Evolutionary conservation across 2,329 filamentous ascomycete genomes (phyloP).

Genomic region (Cylindrodendrum hubeiense): DNA sequence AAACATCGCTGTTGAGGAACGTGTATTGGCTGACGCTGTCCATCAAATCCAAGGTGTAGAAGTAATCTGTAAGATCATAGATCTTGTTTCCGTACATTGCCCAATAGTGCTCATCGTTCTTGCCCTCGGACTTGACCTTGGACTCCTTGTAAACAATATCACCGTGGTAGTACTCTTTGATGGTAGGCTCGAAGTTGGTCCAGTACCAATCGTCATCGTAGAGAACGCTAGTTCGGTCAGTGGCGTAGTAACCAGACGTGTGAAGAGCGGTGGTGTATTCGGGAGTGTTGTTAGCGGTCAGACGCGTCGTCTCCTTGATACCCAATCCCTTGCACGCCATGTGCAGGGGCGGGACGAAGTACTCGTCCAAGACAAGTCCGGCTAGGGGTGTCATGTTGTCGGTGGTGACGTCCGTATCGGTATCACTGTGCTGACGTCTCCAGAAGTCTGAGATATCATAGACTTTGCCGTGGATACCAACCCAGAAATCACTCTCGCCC

Average conservation of each 20-base stretch:
- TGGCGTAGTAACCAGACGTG: slow-evolving; percentile 73
- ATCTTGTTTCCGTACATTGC: slow-evolving; percentile 80
- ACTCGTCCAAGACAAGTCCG: slow-evolving; percentile 83
- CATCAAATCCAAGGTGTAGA: slow-evolving; percentile 75
- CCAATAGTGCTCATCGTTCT: slow-evolving; percentile 79
- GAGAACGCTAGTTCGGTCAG: slow-evolving; percentile 69
- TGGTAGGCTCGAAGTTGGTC: slow-evolving; percentile 78
- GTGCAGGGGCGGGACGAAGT: slow-evolving; percentile 84
- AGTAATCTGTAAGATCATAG: slow-evolving; percentile 95
- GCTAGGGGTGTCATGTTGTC: slow-evolving; percentile 81
- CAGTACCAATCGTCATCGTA: slow-evolving; percentile 81
- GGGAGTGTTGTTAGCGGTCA: slow-evolving; percentile 76
- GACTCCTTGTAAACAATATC: slow-evolving; percentile 78
- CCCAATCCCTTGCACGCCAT: slow-evolving; percentile 82
- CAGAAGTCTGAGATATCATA: slow-evolving; percentile 95
- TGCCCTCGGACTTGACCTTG: slow-evolving; percentile 74
- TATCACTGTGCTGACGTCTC: slow-evolving; percentile 86
- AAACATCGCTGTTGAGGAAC: slow-evolving; percentile 79
- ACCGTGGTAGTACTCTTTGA: slow-evolving; percentile 89
- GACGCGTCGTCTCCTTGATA: slow-evolving; percentile 63
- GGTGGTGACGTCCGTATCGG: slow-evolving; percentile 67
- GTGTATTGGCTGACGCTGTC: slow-evolving; percentile 69
- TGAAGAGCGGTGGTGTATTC: slow-evolving; percentile 71
- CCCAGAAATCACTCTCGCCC: slow-evolving; percentile 83
- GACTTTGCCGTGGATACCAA: slow-evolving; percentile 87